These are phyloP conservation scores for Aspergillus pseudotamarii DNA, from an alignment of 2,329 filamentous ascomycete species.

Conservation along the genomic window DNA sequence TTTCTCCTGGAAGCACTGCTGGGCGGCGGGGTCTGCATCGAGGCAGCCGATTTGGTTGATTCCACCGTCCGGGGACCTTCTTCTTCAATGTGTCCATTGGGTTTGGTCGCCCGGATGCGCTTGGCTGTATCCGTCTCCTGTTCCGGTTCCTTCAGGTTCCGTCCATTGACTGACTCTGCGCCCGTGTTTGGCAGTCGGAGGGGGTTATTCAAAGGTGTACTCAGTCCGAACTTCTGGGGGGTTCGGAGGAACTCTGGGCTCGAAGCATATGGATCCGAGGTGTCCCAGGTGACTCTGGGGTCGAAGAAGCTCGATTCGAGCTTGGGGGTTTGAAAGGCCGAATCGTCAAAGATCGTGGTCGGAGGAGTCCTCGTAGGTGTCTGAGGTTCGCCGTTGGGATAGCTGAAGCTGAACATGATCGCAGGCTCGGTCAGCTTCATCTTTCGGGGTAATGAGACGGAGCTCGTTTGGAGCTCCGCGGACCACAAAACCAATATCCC, in stretches of 20 bases:
- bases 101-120: slow-evolving; percentile 34
- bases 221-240: slow-evolving; percentile 42
- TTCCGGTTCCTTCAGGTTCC: slow-evolving; percentile 26
- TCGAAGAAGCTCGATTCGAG: slow-evolving; percentile 52
- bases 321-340: slow-evolving; percentile 49
- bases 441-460: slow-evolving; percentile 16
- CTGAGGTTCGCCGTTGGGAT: slow-evolving; percentile 50
- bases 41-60: slow-evolving; percentile 46
- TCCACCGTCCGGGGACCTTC: slow-evolving; percentile 37
- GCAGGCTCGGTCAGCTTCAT: slow-evolving; percentile 39
- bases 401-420: slow-evolving; percentile 47
- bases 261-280: slow-evolving; percentile 50
- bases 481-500: slow-evolving; percentile 10
- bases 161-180: slow-evolving; percentile 16
- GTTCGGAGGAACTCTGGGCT: slow-evolving; percentile 50
- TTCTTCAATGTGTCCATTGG: slow-evolving; percentile 28
- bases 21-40: slow-evolving; percentile 65
- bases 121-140: slow-evolving; percentile 38
- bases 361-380: slow-evolving; percentile 50
- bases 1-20: slow-evolving; percentile 59
- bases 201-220: slow-evolving; percentile 34
- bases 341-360: slow-evolving; percentile 40
- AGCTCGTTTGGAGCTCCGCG: slow-evolving; percentile 15
- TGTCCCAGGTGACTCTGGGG: slow-evolving; percentile 50
- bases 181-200: slow-evolving; percentile 20